Evolutionary conservation across 2,329 filamentous ascomycete genomes (phyloP).

Genomic region (Colletotrichum horii): DNA sequence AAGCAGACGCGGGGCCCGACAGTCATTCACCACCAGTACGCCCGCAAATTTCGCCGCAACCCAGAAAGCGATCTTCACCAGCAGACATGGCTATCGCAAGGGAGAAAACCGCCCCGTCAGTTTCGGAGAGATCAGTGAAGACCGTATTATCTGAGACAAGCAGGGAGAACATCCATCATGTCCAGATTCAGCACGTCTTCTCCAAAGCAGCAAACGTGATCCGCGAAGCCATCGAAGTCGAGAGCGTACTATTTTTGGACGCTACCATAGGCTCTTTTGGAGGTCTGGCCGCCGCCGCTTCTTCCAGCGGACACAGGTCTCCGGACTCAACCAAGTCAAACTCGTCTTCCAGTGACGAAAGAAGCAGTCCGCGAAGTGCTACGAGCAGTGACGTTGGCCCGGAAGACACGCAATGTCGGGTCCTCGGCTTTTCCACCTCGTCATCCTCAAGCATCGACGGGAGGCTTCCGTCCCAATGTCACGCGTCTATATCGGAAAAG

Average conservation of each 20-base stretch:
- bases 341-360: constrained; percentile 24
- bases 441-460: constrained; percentile 35
- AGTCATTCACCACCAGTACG: background rate
- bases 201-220: constrained; percentile 51
- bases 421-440: constrained; percentile 45
- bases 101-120: background rate
- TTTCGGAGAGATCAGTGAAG: background rate
- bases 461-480: constrained; percentile 14
- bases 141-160: background rate
- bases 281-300: constrained; percentile 21
- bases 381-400: rapidly evolving
- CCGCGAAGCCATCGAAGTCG: constrained; percentile 42
- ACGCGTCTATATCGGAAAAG: constrained; percentile 36
- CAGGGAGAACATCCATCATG: rapidly evolving
- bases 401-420: constrained; percentile 26
- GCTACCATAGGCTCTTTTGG: constrained; percentile 29
- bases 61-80: rapidly evolving
- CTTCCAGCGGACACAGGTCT: background rate
- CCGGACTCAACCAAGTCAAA: background rate
- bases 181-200: constrained; percentile 34
- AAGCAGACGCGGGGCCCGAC: constrained; percentile 25
- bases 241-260: constrained; percentile 18
- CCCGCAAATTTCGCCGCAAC: background rate
- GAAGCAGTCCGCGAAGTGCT: background rate
- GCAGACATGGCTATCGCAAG: rapidly evolving